A percentile compares a stretch with the other conserved stretches of the same genome.
Evolutionary conservation across 495 filamentous ascomycete genomes (phyloP).

Genomic region (Friedmanniomyces simplex): DNA sequence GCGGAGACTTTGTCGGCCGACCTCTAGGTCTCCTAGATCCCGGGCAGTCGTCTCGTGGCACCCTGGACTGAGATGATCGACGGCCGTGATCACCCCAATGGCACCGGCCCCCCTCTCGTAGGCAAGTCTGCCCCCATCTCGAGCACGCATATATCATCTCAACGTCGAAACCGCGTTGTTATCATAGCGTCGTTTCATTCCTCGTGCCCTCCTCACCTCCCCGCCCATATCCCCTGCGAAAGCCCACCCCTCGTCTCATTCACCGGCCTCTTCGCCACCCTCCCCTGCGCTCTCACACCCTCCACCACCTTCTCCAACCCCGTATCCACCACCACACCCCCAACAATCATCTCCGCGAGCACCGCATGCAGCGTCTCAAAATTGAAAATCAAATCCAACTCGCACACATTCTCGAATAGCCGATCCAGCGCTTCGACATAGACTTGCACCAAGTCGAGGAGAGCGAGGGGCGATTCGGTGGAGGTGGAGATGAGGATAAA

Average conservation of each 20-base stretch:
- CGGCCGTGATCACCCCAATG: no score
- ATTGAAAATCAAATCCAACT: slow-evolving; percentile 96
- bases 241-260: slow-evolving; percentile 30
- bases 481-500: slow-evolving; percentile 98
- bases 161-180: neutral
- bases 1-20: no score
- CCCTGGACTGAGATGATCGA: no score
- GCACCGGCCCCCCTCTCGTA: no score
- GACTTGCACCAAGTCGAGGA: slow-evolving; percentile 94
- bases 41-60: no score
- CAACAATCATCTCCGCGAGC: slow-evolving; percentile 89
- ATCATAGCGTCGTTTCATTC: no score
- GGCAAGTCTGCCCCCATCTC: no score
- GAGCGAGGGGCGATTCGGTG: slow-evolving; percentile 87
- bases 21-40: no score
- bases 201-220: slow-evolving; percentile 18
- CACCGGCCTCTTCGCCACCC: slow-evolving; percentile 55
- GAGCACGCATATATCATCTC: neutral
- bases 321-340: slow-evolving; percentile 92
- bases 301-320: slow-evolving; percentile 76
- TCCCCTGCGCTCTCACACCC: slow-evolving; percentile 70
- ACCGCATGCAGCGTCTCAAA: slow-evolving; percentile 93
- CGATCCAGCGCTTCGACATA: slow-evolving; percentile 93
- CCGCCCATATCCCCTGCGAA: slow-evolving; percentile 37
- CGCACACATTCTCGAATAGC: slow-evolving; percentile 96